phyloP scores from a whole-genome alignment of 2,329 filamentous ascomycete species.

The Sporothrix brasiliensis region DNA sequence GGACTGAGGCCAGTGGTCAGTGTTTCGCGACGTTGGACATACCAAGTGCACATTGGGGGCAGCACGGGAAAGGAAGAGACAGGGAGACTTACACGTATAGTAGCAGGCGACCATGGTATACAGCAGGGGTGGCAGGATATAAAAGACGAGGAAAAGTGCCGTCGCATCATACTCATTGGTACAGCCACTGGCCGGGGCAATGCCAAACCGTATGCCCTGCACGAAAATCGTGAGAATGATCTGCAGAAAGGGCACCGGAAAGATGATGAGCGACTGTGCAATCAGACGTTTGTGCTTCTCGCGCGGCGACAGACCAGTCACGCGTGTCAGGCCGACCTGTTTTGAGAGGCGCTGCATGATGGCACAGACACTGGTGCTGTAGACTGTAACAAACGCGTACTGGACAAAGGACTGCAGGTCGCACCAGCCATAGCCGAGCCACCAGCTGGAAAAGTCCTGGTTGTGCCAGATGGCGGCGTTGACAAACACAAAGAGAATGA shows the following conservation, averaged over 20 bases:
- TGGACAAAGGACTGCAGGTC: slow-evolving; percentile 52
- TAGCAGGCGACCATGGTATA: slow-evolving; percentile 50
- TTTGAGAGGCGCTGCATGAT: slow-evolving; percentile 58
- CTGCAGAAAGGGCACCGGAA: slow-evolving; percentile 56
- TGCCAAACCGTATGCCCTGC: slow-evolving; percentile 52
- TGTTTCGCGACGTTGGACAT: too few relatives aligned
- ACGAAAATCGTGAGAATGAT: slow-evolving; percentile 53
- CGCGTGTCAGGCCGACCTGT: slow-evolving; percentile 53
- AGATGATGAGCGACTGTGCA: slow-evolving; percentile 58
- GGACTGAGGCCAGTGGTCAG: slow-evolving; percentile 42
- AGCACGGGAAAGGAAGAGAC: background rate
- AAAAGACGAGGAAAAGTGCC: slow-evolving; percentile 56
- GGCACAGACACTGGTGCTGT: slow-evolving; percentile 55
- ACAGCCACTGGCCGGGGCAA: slow-evolving; percentile 57
- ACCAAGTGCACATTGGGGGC: too few relatives aligned
- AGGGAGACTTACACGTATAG: slow-evolving; percentile 46
- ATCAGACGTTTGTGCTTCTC: slow-evolving; percentile 51
- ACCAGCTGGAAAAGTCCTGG: slow-evolving; percentile 56
- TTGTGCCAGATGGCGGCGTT: slow-evolving; percentile 58
- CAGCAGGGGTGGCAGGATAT: slow-evolving; percentile 50
- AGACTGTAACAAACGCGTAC: slow-evolving; percentile 49
- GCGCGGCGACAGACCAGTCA: slow-evolving; percentile 44
- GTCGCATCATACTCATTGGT: slow-evolving; percentile 48
- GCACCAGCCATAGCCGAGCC: slow-evolving; percentile 56
- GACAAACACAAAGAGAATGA: slow-evolving; percentile 54